phyloP scores from a whole-genome alignment of 2,329 filamentous ascomycete genomes.

The Colletotrichum navitas region DNA sequence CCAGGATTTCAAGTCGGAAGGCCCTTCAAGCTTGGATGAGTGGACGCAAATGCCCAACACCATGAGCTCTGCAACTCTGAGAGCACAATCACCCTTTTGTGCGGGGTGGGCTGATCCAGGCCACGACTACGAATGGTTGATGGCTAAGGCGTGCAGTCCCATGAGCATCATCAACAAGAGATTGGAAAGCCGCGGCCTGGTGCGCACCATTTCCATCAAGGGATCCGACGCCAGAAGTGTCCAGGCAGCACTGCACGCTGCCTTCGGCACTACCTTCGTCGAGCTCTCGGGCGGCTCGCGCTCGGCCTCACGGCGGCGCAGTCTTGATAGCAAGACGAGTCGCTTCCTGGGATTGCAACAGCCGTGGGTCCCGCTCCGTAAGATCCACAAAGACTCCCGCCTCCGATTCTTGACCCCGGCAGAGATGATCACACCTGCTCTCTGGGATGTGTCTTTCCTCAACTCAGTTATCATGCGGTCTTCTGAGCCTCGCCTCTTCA shows the following conservation, averaged over 20 bases:
- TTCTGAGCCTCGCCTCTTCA: slow-evolving; percentile 75
- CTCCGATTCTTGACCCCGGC: slow-evolving; percentile 77
- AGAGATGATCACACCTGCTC: slow-evolving; percentile 79
- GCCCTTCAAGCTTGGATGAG: slow-evolving; percentile 56
- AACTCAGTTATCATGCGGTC: slow-evolving; percentile 80
- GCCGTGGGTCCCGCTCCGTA: slow-evolving; percentile 80
- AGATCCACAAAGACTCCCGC: slow-evolving; percentile 79
- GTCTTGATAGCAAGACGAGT: slow-evolving; percentile 52
- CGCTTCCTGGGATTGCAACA: slow-evolving; percentile 73
- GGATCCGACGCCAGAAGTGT: slow-evolving; percentile 77
- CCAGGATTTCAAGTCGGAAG: slow-evolving; percentile 60
- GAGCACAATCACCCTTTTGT: slow-evolving; percentile 62
- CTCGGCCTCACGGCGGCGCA: slow-evolving; percentile 35
- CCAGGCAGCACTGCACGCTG: slow-evolving; percentile 70
- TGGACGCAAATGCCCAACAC: slow-evolving; percentile 69
- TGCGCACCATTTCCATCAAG: slow-evolving; percentile 72
- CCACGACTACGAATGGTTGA: slow-evolving; percentile 70
- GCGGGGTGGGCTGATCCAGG: slow-evolving; percentile 62
- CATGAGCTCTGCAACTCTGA: slow-evolving; percentile 57
- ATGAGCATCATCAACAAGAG: slow-evolving; percentile 75
- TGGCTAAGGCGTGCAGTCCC: slow-evolving; percentile 75
- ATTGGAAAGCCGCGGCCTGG: slow-evolving; percentile 80
- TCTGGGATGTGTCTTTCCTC: slow-evolving; percentile 80
- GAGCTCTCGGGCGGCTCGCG: slow-evolving; percentile 49
- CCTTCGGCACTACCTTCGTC: slow-evolving; percentile 70